Conservation (phyloP, 768 basidiomycete species). For the Psilocybe tampanensis region DNA sequence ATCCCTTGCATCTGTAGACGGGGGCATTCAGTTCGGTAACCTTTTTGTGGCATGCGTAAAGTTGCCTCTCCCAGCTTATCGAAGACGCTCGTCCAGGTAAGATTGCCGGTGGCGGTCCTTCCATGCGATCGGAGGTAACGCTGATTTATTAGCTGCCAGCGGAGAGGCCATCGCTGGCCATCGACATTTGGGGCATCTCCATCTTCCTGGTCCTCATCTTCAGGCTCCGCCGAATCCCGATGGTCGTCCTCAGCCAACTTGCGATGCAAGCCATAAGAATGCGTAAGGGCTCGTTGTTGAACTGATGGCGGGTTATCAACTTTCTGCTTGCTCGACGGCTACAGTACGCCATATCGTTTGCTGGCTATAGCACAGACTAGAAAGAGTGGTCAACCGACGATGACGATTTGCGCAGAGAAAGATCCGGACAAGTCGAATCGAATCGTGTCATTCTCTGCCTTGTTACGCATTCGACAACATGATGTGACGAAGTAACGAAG, state of each 20-base stretch:
- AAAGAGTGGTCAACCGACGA: neutral
- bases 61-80: no score
- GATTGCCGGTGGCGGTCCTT: no score
- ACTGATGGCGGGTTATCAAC: slow-evolving; percentile 75
- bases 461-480: slow-evolving; percentile 75
- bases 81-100: no score
- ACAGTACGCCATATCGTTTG: slow-evolving; percentile 51
- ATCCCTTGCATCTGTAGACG: no score
- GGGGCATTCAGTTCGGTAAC: no score
- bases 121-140: no score
- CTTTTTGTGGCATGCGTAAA: no score
- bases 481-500: slow-evolving; percentile 77
- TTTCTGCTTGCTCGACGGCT: slow-evolving; percentile 78
- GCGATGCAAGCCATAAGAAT: slow-evolving; percentile 75
- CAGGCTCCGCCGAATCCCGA: slow-evolving; percentile 58
- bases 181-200: slow-evolving; percentile 36
- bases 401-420: neutral
- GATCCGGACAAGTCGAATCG: slow-evolving; percentile 65
- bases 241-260: slow-evolving; percentile 68
- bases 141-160: no score
- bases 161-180: no score
- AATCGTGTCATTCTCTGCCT: slow-evolving; percentile 59
- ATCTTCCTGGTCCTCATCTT: slow-evolving; percentile 35
- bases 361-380: slow-evolving; percentile 74
- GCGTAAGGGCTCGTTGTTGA: slow-evolving; percentile 84